Evolutionary conservation across 2,329 filamentous ascomycete species (phyloP).

Genomic region (Atkinsonella hypoxylon): DNA sequence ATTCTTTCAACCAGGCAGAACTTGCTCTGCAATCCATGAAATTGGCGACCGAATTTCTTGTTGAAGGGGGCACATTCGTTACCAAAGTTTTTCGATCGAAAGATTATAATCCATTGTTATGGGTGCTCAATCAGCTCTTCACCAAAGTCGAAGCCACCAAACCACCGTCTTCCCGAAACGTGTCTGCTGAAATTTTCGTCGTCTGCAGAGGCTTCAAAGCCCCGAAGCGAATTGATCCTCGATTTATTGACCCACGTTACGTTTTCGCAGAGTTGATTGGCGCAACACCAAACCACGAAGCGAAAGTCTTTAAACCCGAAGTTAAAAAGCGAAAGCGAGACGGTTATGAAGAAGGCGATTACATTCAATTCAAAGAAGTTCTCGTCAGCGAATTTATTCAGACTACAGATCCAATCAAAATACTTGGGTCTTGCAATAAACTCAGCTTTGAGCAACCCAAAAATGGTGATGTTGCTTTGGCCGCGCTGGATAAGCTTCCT

Average conservation of each 20-base stretch:
- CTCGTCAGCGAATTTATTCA: conserved; percentile 89
- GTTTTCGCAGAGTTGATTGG: conserved; percentile 90
- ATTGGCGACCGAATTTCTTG: conserved; percentile 84
- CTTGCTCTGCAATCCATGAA: conserved; percentile 83
- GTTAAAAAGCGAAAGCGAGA: conserved; percentile 95
- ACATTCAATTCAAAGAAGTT: conserved; percentile 80
- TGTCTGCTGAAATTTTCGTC: conserved; percentile 97
- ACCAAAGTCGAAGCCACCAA: conserved; percentile 93
- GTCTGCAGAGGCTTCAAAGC: conserved; percentile 94
- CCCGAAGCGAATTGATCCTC: conserved; percentile 83
- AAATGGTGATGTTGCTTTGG: conserved; percentile 75
- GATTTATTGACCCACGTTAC: conserved; percentile 76
- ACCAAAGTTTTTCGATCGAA: conserved; percentile 97
- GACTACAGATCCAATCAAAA: conserved; percentile 82
- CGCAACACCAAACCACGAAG: conserved; percentile 85
- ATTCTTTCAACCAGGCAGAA: conserved; percentile 96
- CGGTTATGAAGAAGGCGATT: conserved; percentile 95
- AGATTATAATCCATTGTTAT: conserved; percentile 89
- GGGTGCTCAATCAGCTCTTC: conserved; percentile 97
- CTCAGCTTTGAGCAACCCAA: conserved; percentile 70
- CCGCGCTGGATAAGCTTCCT: conserved; percentile 72
- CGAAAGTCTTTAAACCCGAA: conserved; percentile 96
- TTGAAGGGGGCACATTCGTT: conserved; percentile 83
- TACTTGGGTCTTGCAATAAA: conserved; percentile 76
- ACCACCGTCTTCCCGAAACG: conserved; percentile 87